Evolutionary conservation across 345 rosid species (phyloP).

Genomic region (Syzygium oleosum): DNA sequence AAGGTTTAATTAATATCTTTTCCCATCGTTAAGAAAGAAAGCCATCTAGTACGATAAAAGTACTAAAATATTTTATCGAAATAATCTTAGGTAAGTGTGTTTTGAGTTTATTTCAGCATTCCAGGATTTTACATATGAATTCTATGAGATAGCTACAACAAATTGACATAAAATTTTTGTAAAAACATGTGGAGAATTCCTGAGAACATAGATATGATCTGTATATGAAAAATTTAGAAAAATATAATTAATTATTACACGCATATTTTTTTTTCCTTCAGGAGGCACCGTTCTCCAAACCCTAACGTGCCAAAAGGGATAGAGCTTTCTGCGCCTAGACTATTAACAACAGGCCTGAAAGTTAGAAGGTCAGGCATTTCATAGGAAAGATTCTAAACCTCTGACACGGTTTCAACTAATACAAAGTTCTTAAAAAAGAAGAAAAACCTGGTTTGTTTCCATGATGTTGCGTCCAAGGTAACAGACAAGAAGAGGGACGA

Average conservation of each 20-base stretch:
- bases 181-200: not conserved
- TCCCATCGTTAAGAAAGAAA: not conserved
- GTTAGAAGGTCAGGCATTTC: not conserved
- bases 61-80: not conserved
- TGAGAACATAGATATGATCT: not conserved
- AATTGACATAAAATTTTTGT: not conserved
- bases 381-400: not conserved
- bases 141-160: not conserved
- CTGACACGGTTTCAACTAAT: not conserved
- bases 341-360: not conserved
- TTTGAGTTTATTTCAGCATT: not conserved
- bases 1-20: not conserved
- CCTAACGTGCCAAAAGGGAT: not conserved
- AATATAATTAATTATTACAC: not conserved
- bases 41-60: not conserved
- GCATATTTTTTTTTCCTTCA: not conserved
- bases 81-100: not conserved
- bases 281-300: not conserved
- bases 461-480: conserved; percentile 30
- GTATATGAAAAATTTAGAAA: not conserved
- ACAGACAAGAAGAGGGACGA: conserved; percentile 52
- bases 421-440: not conserved
- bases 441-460: not conserved
- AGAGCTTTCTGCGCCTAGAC: not conserved
- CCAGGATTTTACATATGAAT: not conserved